These are phyloP conservation scores for Leishmania arabica DNA, from an alignment of 208 protist species.

Conservation along the genomic window DNA sequence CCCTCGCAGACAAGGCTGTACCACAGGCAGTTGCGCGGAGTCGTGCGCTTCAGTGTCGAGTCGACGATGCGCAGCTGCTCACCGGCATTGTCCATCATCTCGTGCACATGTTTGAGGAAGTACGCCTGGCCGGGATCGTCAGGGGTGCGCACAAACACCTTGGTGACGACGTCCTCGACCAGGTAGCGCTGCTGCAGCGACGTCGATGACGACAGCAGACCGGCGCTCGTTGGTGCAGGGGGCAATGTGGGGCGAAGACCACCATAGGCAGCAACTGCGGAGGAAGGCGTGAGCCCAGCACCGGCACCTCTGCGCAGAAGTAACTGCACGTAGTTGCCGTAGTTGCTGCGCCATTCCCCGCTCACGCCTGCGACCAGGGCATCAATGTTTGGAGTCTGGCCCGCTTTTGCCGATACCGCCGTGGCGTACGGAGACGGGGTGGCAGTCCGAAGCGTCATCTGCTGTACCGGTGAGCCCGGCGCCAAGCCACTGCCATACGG, in stretches of 20 bases:
- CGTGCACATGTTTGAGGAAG: constrained; percentile 40
- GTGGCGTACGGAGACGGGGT: constrained; percentile 1
- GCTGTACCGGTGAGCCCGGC: background rate
- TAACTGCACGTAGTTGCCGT: constrained; percentile 30
- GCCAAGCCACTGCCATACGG: background rate
- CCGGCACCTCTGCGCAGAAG: constrained; percentile 15
- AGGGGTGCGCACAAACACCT: constrained; percentile 67
- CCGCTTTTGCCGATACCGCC: background rate
- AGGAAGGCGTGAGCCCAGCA: background rate
- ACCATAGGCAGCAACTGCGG: background rate
- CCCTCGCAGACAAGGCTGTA: constrained; percentile 26
- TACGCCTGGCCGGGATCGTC: constrained; percentile 42
- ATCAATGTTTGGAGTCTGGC: constrained; percentile 12
- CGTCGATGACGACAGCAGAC: background rate
- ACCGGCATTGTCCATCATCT: constrained; percentile 32
- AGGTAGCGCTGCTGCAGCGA: constrained; percentile 5
- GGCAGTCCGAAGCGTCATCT: background rate
- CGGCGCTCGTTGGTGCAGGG: background rate
- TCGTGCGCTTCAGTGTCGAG: constrained; percentile 16
- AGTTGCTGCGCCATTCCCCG: constrained; percentile 27
- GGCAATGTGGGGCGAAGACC: background rate
- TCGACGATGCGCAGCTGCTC: constrained; percentile 47
- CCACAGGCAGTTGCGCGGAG: constrained; percentile 27
- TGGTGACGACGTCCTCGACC: constrained; percentile 62
- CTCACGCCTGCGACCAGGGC: constrained; percentile 18